phyloP scores from a whole-genome alignment of 345 rosid species.

The Pistacia vera region DNA sequence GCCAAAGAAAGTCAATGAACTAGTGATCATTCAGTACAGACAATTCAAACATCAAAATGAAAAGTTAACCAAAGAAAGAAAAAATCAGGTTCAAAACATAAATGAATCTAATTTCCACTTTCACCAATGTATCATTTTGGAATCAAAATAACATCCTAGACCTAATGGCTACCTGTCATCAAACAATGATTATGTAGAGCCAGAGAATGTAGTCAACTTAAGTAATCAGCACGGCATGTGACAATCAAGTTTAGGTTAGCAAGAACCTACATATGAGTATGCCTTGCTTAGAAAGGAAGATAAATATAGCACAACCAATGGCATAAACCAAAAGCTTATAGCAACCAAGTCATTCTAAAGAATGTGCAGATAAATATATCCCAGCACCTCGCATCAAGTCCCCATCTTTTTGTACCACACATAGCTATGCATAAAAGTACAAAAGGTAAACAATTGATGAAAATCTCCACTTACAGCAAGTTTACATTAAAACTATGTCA shows the following conservation, averaged over 20 bases:
- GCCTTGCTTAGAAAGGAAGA: neutral
- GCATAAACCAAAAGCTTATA: neutral
- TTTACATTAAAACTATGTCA: neutral
- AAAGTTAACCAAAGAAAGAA: neutral
- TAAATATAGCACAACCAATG: neutral
- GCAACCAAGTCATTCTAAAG: neutral
- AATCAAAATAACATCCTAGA: neutral
- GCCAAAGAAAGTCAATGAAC: neutral
- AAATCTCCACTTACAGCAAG: neutral
- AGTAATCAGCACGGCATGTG: neutral
- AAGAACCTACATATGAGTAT: neutral
- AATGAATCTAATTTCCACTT: neutral
- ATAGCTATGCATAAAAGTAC: neutral
- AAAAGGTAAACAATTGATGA: neutral
- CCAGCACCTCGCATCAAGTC: neutral
- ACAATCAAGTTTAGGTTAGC: neutral
- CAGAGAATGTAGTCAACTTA: neutral
- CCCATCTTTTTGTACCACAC: neutral
- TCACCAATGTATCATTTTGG: neutral
- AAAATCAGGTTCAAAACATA: neutral
- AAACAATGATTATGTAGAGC: neutral
- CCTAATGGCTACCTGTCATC: conserved; percentile 1
- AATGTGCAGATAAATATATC: neutral
- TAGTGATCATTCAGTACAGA: neutral
- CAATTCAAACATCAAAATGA: neutral